phyloP scores from a whole-genome alignment of 129 eudicot species.

The Scalesia atractyloides region DNA sequence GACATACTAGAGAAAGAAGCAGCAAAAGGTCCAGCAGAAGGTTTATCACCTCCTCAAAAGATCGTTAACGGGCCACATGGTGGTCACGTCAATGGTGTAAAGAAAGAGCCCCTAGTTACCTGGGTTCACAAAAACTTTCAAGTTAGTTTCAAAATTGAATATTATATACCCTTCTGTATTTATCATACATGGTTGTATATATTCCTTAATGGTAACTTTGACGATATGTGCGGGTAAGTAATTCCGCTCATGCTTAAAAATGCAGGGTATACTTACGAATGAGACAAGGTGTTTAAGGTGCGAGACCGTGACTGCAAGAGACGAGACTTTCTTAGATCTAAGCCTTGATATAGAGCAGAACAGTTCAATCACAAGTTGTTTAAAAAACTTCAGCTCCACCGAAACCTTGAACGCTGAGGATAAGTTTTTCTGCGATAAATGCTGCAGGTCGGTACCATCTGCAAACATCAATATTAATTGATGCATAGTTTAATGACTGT shows the following conservation, averaged over 20 bases:
- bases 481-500: not conserved
- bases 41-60: slow-evolving; percentile 48
- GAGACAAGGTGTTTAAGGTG: slow-evolving; percentile 91
- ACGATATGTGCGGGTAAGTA: not conserved
- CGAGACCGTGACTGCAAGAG: slow-evolving; percentile 94
- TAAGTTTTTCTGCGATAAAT: slow-evolving; percentile 32
- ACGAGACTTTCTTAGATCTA: slow-evolving; percentile 20
- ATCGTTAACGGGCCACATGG: slow-evolving; percentile 51
- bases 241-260: slow-evolving; percentile 4
- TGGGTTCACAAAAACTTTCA: slow-evolving; percentile 96
- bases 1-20: slow-evolving; percentile 92
- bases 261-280: slow-evolving; percentile 89
- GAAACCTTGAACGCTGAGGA: slow-evolving; percentile 92
- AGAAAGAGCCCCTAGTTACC: slow-evolving; percentile 74
- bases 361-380: slow-evolving; percentile 91
- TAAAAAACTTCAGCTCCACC: slow-evolving; percentile 89
- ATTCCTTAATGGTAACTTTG: not conserved
- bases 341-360: slow-evolving; percentile 10
- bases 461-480: not conserved
- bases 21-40: slow-evolving; percentile 42
- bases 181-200: too few species aligned
- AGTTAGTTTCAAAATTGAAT: slow-evolving; percentile 41
- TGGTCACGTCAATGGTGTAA: slow-evolving; percentile 56
- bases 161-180: too few species aligned
- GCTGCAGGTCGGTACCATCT: slow-evolving; percentile 61